These are phyloP conservation scores for Verticillium tricorpus DNA, from an alignment of 2,329 filamentous ascomycete species.

Conservation along the genomic window DNA sequence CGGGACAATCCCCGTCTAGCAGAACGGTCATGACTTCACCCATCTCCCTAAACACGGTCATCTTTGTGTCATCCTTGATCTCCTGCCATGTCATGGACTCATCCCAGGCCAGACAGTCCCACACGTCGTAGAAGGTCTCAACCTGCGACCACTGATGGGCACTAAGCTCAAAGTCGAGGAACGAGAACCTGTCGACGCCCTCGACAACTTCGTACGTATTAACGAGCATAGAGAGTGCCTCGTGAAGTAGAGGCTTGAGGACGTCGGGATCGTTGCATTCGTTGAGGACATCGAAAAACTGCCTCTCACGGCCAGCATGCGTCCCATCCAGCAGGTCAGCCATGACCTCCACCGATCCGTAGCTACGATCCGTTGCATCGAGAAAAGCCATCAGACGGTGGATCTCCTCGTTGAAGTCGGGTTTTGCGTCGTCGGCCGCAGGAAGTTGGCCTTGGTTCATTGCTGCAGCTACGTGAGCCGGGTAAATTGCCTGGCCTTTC, in stretches of 20 bases:
- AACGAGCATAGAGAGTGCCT: constrained; percentile 19
- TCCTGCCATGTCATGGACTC: constrained; percentile 32
- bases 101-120: constrained; percentile 45
- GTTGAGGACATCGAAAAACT: constrained; percentile 39
- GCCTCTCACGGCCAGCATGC: constrained; percentile 31
- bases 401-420: constrained; percentile 47
- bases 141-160: constrained; percentile 31
- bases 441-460: constrained; percentile 23
- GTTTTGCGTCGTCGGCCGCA: constrained; percentile 25
- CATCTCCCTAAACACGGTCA: constrained; percentile 38
- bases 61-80: constrained; percentile 29
- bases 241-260: constrained; percentile 25
- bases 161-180: constrained; percentile 36
- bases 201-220: constrained; percentile 20
- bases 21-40: constrained; percentile 48
- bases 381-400: constrained; percentile 62
- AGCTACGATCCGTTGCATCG: constrained; percentile 54
- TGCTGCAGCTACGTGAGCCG: constrained; percentile 28
- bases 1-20: constrained; percentile 35
- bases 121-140: constrained; percentile 40
- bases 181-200: constrained; percentile 32
- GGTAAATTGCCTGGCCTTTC: constrained; percentile 49
- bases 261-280: constrained; percentile 10
- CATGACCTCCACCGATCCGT: constrained; percentile 50
- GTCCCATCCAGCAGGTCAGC: constrained; percentile 28